Evolutionary conservation across 73 alveolate species (phyloP).

Genomic region (Breviolum minutum): DNA sequence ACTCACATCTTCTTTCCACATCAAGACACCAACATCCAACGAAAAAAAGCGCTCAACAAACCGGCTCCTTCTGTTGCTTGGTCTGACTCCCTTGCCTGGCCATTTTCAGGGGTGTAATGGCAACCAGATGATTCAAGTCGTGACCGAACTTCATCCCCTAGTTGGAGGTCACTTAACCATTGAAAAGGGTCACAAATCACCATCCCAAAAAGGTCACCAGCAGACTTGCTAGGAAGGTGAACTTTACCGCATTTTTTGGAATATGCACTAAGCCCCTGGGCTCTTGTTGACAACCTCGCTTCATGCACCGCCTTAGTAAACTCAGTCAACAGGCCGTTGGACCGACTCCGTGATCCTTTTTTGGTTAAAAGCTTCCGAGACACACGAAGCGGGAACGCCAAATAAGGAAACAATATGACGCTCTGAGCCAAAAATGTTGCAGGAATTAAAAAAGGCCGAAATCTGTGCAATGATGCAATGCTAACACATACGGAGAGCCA

Average conservation of each 20-base stretch:
- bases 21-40: not conserved
- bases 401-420: not conserved
- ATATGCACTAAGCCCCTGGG: not conserved
- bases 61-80: conserved; percentile 23
- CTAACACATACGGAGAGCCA: no score
- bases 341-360: no score
- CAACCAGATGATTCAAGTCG: no score
- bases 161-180: not conserved
- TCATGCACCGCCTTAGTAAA: conserved; percentile 91
- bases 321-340: no score
- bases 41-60: no score
- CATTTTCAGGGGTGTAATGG: no score
- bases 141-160: no score
- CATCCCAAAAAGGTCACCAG: no score
- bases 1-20: no score
- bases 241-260: not conserved
- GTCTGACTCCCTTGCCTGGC: conserved; percentile 39
- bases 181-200: not conserved
- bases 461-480: no score
- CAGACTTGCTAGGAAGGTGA: not conserved
- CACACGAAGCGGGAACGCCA: conserved; percentile 54
- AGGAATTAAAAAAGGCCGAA: no score
- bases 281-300: conserved; percentile 76
- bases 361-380: not conserved
- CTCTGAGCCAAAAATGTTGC: conserved; percentile 20